Evolutionary conservation across 148 eudicot species (phyloP), one percentile per base, ranked within the genome.

Genomic region (Camellia granthamiana): DNA sequence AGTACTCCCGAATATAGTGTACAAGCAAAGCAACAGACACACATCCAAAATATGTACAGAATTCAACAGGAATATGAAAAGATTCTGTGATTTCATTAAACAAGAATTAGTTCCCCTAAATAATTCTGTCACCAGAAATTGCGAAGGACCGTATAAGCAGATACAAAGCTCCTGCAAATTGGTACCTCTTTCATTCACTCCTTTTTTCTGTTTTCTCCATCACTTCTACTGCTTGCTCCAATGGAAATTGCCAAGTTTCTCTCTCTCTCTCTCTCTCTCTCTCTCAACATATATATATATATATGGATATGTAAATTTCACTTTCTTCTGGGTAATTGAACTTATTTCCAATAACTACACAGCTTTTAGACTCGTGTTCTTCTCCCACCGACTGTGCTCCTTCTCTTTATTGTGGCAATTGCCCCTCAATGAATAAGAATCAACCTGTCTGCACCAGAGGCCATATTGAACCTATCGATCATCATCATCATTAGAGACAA

Each of bases 381-480:
- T 82, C 94, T 49, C 86, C 92, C 51, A 94, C 90, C 42, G 97
- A 96, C 77, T 96, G 99, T 86, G 92, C 90, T 42, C 69, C 90
- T 56, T 92, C 93, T 41, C 81, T 96, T 55, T 96, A 96, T 85
- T 96, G 99, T 85, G 99, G 99, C 8, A 96, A 91, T 71, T 96
- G 99, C 77, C 94, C 98, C 38, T 84, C 90, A 44, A 81, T 86
- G 75, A 86, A 81, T 16, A 92, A 85, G 77, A 81, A 78, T 63
- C 92, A 90, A 63, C 95, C 95, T 47, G 52, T 90, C 42, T 96
- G 99, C 71, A 89, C 84, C 51, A 88, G 99, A 86, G 99, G 98
- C 78, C 98, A 1, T 30, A 30, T 1, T 30, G 1, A 0, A 30
- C 38, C 38, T 30, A 30, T 30, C 38, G 38, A 30, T 30, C 38